These are phyloP conservation scores for Aspergillus piperis DNA, from an alignment of 2,329 filamentous ascomycete genomes.

Conservation along the genomic window DNA sequence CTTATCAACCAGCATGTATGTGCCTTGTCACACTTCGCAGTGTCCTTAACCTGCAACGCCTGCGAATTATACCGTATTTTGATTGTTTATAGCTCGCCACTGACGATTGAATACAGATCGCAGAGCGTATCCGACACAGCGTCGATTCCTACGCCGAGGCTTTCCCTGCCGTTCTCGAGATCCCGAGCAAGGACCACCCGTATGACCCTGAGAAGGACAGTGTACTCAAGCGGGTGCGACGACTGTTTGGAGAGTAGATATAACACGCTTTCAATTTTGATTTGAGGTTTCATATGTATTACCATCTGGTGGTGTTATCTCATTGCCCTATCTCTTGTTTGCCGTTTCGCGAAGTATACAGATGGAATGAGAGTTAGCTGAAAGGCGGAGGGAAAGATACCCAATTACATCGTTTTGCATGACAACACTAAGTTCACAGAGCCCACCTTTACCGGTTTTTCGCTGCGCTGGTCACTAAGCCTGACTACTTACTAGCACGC, in stretches of 20 bases:
- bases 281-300: constrained; percentile 4
- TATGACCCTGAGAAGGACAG: constrained; percentile 99
- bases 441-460: neutral
- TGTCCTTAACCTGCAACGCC: neutral
- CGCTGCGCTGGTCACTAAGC: neutral
- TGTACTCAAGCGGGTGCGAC: constrained; percentile 82
- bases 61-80: too few relatives aligned
- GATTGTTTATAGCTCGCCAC: neutral
- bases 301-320: neutral
- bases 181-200: constrained; percentile 97
- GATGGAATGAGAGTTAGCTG: neutral
- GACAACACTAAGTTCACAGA: neutral
- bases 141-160: constrained; percentile 92
- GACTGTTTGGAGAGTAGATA: constrained; percentile 63
- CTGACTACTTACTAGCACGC: neutral
- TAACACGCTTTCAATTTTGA: constrained; percentile 3
- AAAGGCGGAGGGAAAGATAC: constrained; percentile 19
- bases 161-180: constrained; percentile 94
- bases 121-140: constrained; percentile 86
- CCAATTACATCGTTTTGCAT: constrained; percentile 15
- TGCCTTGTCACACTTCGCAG: neutral
- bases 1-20: constrained; percentile 96
- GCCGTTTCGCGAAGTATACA: neutral
- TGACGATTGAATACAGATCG: constrained; percentile 61
- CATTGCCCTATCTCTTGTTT: neutral